A percentile compares a stretch with the other conserved stretches of the same genome.
phyloP scores from a whole-genome alignment of 352 stramenopile species.

The Phytophthora ramorum region DNA sequence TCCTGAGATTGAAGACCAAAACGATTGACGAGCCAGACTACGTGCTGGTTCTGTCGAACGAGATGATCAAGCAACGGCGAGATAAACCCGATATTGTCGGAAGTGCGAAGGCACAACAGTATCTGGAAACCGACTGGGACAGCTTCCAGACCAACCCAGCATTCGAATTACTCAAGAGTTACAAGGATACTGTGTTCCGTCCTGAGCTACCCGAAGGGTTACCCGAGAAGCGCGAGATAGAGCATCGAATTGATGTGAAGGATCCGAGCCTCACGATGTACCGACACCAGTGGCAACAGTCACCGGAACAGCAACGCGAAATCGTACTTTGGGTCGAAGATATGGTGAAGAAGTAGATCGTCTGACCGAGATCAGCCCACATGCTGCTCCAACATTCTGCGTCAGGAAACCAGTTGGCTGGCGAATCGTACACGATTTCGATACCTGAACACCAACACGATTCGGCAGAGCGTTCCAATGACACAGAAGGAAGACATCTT shows the following conservation, averaged over 20 bases:
- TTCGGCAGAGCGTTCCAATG: neutral
- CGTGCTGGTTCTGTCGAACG: neutral
- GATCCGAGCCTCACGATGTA: slow-evolving; percentile 6
- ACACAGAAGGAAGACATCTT: neutral
- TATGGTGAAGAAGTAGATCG: neutral
- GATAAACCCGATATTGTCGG: neutral
- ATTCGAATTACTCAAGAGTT: neutral
- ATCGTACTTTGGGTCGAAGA: neutral
- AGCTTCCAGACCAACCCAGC: neutral
- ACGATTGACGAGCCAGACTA: neutral
- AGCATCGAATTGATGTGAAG: slow-evolving; percentile 16
- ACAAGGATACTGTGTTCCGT: slow-evolving; percentile 1
- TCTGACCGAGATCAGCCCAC: neutral
- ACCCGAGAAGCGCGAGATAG: slow-evolving; percentile 6
- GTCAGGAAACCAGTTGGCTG: neutral
- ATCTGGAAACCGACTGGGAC: neutral
- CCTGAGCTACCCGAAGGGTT: slow-evolving; percentile 11
- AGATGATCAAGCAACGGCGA: neutral
- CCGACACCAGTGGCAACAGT: slow-evolving; percentile 8
- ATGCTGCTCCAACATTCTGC: neutral
- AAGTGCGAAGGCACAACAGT: slow-evolving; percentile 11
- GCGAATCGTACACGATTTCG: neutral
- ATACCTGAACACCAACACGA: neutral
- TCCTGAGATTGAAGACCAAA: slow-evolving; percentile 5
- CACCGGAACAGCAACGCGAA: slow-evolving; percentile 15